phyloP scores from a whole-genome alignment of 352 stramenopile species.

The Globisporangium echinulatum region DNA sequence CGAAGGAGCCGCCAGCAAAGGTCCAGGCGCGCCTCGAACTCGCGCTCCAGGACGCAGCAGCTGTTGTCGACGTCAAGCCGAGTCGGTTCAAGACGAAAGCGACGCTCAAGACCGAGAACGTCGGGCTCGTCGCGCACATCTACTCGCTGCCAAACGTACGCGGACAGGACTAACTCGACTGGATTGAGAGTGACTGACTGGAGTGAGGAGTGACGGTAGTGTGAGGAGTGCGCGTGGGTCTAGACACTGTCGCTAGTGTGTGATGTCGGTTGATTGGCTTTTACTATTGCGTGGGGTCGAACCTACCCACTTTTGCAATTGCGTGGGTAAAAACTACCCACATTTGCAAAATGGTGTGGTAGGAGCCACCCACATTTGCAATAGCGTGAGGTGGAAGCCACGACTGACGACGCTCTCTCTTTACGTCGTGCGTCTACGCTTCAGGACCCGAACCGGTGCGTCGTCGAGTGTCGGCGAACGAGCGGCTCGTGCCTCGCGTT shows the following conservation, averaged over 20 bases:
- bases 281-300: not conserved
- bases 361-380: too few relatives aligned
- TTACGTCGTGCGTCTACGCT: too few relatives aligned
- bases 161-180: not conserved
- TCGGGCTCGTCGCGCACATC: constrained; percentile 54
- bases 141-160: constrained; percentile 74
- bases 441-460: constrained; percentile 38
- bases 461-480: constrained; percentile 71
- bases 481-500: constrained; percentile 68
- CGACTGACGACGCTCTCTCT: too few relatives aligned
- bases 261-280: not conserved
- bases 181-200: constrained; percentile 1
- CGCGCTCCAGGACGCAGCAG: constrained; percentile 39
- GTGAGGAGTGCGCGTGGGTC: too few relatives aligned
- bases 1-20: constrained; percentile 31
- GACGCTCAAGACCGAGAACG: constrained; percentile 45
- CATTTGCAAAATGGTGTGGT: too few relatives aligned
- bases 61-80: constrained; percentile 45
- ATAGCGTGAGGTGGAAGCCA: too few relatives aligned
- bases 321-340: too few relatives aligned
- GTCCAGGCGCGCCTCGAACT: constrained; percentile 53
- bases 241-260: too few relatives aligned
- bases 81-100: constrained; percentile 73
- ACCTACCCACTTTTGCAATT: too few relatives aligned
- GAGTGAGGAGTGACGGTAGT: not conserved